Conservation (phyloP, 2,329 filamentous ascomycete genomes). For the Pseudocercospora musae region DNA sequence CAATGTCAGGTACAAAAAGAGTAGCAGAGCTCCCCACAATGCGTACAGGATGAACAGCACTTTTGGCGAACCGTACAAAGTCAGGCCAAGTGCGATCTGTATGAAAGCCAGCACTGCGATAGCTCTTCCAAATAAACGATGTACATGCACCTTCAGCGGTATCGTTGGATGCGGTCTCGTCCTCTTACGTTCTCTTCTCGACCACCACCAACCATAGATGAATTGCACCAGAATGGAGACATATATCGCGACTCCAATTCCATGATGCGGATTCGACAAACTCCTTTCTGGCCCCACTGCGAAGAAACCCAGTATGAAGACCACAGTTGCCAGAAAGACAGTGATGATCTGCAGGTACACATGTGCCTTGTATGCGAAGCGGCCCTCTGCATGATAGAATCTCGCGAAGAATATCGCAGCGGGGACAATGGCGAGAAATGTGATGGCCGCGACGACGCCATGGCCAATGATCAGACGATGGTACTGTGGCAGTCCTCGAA, state of each 20-base stretch:
- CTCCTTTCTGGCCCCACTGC: slow-evolving; percentile 71
- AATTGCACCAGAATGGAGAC: slow-evolving; percentile 68
- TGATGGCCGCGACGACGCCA: slow-evolving; percentile 66
- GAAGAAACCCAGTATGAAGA: slow-evolving; percentile 73
- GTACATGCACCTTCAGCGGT: slow-evolving; percentile 58
- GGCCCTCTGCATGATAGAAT: slow-evolving; percentile 58
- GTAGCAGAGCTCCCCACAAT: slow-evolving; percentile 68
- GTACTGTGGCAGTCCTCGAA: slow-evolving; percentile 66
- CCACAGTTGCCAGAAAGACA: slow-evolving; percentile 64
- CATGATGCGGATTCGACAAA: slow-evolving; percentile 79
- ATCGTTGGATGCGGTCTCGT: slow-evolving; percentile 50
- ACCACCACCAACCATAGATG: slow-evolving; percentile 64
- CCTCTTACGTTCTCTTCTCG: slow-evolving; percentile 47
- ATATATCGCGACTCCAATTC: slow-evolving; percentile 77
- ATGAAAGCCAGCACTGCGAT: slow-evolving; percentile 78
- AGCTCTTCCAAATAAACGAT: slow-evolving; percentile 80
- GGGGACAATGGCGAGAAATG: slow-evolving; percentile 72
- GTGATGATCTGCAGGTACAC: slow-evolving; percentile 71
- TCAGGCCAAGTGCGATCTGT: slow-evolving; percentile 84
- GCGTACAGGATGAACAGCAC: slow-evolving; percentile 82
- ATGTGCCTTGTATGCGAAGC: slow-evolving; percentile 64
- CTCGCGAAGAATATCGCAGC: slow-evolving; percentile 69
- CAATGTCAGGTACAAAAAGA: slow-evolving; percentile 75
- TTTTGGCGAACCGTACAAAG: slow-evolving; percentile 86
- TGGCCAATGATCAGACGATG: slow-evolving; percentile 68